These are phyloP conservation scores for Coniophora puteana DNA, from an alignment of 1,284 basidiomycete genomes.

Conservation along the genomic window DNA sequence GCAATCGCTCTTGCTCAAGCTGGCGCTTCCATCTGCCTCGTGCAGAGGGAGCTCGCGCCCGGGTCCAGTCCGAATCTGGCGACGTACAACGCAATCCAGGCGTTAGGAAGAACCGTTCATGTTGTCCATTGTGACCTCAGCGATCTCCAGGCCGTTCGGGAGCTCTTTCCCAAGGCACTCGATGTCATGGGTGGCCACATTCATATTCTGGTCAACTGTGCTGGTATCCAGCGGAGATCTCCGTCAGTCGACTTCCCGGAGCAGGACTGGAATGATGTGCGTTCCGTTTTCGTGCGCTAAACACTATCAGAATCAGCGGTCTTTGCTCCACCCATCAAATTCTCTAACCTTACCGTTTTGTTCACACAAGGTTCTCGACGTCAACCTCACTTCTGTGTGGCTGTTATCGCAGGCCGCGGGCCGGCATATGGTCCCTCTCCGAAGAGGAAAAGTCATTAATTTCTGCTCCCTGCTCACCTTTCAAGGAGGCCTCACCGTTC, in stretches of 20 bases:
- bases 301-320: too few relatives aligned
- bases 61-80: slow-evolving; percentile 44
- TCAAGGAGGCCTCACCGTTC: slow-evolving; percentile 79
- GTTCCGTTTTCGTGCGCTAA: slow-evolving; percentile 23
- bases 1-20: slow-evolving; percentile 73
- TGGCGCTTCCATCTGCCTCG: slow-evolving; percentile 81
- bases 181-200: slow-evolving; percentile 62
- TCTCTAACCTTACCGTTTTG: slow-evolving; percentile 9
- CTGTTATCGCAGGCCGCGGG: slow-evolving; percentile 76
- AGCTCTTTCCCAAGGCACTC: slow-evolving; percentile 63
- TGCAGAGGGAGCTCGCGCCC: slow-evolving; percentile 50
- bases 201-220: slow-evolving; percentile 91
- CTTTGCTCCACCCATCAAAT: slow-evolving; percentile 13
- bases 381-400: slow-evolving; percentile 80
- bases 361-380: slow-evolving; percentile 57
- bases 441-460: slow-evolving; percentile 81
- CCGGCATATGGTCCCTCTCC: slow-evolving; percentile 72
- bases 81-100: slow-evolving; percentile 53
- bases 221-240: slow-evolving; percentile 87
- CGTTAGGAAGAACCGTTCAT: slow-evolving; percentile 37
- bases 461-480: slow-evolving; percentile 77
- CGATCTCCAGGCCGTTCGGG: slow-evolving; percentile 63
- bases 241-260: slow-evolving; percentile 83
- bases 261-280: slow-evolving; percentile 86
- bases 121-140: slow-evolving; percentile 77